Evolutionary conservation across 106 monocot genomes (phyloP).

Genomic region (Dendrobium catenatum): DNA sequence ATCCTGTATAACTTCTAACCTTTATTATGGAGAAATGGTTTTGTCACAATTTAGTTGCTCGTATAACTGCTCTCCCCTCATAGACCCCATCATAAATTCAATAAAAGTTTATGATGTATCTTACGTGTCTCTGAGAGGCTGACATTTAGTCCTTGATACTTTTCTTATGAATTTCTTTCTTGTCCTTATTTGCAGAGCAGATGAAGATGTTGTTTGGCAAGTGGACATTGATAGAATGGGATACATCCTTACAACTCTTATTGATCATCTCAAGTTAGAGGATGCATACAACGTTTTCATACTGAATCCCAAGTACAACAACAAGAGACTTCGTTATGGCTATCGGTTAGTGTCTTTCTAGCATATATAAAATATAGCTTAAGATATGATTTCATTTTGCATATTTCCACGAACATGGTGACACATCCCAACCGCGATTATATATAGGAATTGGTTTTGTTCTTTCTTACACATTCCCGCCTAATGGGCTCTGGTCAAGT

Average conservation of each 20-base stretch:
- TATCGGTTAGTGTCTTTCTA: constrained; percentile 56
- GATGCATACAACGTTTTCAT: constrained; percentile 87
- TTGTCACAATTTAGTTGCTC: not conserved
- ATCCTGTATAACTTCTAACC: not conserved
- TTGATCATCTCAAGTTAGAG: constrained; percentile 74
- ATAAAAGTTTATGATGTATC: not conserved
- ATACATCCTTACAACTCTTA: constrained; percentile 62
- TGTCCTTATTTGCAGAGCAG: constrained; percentile 36
- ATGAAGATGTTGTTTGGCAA: constrained; percentile 69
- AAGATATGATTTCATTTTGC: not conserved
- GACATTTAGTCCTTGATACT: not conserved
- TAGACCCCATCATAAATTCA: not conserved
- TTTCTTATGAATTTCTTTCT: not conserved
- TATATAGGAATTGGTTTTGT: not conserved
- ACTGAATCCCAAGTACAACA: constrained; percentile 61
- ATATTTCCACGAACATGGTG: not conserved
- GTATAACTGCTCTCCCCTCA: not conserved
- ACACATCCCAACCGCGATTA: not conserved
- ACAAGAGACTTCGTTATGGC: constrained; percentile 58
- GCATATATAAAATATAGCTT: not conserved
- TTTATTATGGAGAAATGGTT: not conserved
- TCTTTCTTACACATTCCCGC: not conserved
- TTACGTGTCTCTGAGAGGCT: not conserved
- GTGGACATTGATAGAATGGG: constrained; percentile 80
- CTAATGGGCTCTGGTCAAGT: not conserved